phyloP scores from a whole-genome alignment of 495 filamentous ascomycete genomes.

The Endocarpon pusillum region DNA sequence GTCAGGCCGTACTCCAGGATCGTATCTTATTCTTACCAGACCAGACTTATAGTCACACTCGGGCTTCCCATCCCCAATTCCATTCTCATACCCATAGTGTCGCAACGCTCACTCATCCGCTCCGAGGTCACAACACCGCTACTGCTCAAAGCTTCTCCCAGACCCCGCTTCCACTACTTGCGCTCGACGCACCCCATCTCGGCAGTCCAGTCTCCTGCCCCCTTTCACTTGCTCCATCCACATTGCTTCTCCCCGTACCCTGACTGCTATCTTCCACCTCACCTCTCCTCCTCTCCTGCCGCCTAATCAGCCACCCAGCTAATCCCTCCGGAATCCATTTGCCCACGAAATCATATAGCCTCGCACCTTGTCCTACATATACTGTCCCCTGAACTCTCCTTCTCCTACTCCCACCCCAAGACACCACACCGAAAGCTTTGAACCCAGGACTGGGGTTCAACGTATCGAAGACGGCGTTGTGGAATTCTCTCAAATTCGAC shows the following conservation, averaged over 20 bases:
- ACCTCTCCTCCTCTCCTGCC: background rate
- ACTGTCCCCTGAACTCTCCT: slow-evolving; percentile 17
- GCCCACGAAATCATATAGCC: slow-evolving; percentile 73
- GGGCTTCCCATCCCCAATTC: no score
- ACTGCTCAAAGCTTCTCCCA: slow-evolving; percentile 1
- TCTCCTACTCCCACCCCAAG: background rate
- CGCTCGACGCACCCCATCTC: background rate
- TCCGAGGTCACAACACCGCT: background rate
- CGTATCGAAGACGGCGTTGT: slow-evolving; percentile 78
- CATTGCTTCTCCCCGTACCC: background rate
- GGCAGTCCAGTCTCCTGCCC: no score
- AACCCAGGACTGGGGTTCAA: slow-evolving; percentile 33
- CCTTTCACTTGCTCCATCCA: background rate
- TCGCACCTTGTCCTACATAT: slow-evolving; percentile 65
- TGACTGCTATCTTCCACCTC: background rate
- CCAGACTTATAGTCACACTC: no score
- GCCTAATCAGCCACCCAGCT: no score
- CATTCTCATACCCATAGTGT: no score
- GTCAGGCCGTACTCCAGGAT: no score
- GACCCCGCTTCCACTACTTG: background rate
- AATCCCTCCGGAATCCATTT: slow-evolving; percentile 61
- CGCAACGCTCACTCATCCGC: no score
- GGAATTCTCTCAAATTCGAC: slow-evolving; percentile 55
- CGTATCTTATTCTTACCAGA: no score
- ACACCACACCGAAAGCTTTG: background rate